Evolutionary conservation across 2,329 filamentous ascomycete genomes (phyloP), one percentile per base, ranked within the genome.

Genomic region (Fusarium foetens): DNA sequence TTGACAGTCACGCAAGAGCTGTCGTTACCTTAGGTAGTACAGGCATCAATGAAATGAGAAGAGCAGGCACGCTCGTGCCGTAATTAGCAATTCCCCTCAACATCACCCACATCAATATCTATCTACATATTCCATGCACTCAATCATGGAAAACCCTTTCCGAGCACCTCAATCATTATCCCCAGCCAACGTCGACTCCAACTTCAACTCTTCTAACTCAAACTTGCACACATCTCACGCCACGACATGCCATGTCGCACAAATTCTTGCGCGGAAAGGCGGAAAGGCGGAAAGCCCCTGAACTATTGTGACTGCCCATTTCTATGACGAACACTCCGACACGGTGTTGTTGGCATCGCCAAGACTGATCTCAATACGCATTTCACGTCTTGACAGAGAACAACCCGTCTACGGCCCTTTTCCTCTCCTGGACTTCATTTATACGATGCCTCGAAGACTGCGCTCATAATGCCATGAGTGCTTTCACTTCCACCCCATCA

Each of bases 251-350:
- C 62, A 73, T 59, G 66, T 39, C 58, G 62, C 60, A 58, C 62
- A 55, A 64, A 58, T 41, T 57, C 38, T 42, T 39, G 55, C 38
- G 55, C 58, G 58, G 68, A 74, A 67, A 55, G 53, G 55, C 58
- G 58, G 68, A 74, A 67, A 55, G 53, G 41, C 58, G 66, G 70
- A 73, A 68, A 23, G n/a, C 58, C 66, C 61, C 65, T 74, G 58
- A 42, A 27, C 54, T 58, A 52, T 68, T 55, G 70, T 46, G 41
- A 38, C 33, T 54, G 62, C 27, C 51, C 41, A 70, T 64, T 55
- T 48, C 43, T 36, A 58, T 41, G 48, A 61, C 39, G 29, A 61
- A 58, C 58, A 49, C 39, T 68, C 23, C 57, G 51, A 45, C 57
- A 35, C 43, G 48, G 33, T 39, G 38, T 70, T 66, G 65, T 36